A percentile compares a stretch with the other conserved stretches of the same genome.
Evolutionary conservation across 495 filamentous ascomycete genomes (phyloP).

Genomic region (Neurospora sp.): DNA sequence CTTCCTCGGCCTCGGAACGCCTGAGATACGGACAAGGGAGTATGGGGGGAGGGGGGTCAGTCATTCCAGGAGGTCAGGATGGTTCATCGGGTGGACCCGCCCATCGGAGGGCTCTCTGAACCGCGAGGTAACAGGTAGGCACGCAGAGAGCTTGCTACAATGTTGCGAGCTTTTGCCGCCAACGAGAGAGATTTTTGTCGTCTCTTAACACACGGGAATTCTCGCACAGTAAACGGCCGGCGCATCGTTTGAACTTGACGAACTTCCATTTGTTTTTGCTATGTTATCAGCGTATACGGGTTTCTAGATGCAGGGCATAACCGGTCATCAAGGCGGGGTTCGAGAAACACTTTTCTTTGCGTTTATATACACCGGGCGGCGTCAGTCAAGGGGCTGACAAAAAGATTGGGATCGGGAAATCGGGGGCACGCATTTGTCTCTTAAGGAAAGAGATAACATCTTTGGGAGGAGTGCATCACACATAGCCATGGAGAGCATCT

Average conservation of each 20-base stretch:
- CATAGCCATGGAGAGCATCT: neutral
- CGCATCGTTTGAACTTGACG: neutral
- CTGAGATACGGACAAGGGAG: neutral
- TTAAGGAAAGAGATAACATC: neutral
- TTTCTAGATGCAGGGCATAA: neutral
- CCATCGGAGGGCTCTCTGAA: neutral
- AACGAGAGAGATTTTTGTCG: neutral
- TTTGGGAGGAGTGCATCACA: neutral
- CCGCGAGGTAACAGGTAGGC: neutral
- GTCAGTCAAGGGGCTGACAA: neutral
- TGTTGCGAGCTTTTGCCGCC: neutral
- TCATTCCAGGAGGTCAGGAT: neutral
- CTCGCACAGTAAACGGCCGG: neutral
- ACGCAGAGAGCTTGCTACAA: neutral
- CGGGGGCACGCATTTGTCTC: neutral
- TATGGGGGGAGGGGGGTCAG: neutral
- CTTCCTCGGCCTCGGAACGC: neutral
- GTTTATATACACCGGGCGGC: neutral
- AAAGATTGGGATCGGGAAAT: neutral
- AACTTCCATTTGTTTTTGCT: neutral
- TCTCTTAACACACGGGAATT: neutral
- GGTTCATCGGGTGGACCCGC: neutral
- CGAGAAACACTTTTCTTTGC: neutral
- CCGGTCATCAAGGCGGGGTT: neutral
- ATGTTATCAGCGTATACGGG: neutral